Base-by-base conservation (phyloP, 257 asterid genomes). In the Ligustrum vulgare region DNA sequence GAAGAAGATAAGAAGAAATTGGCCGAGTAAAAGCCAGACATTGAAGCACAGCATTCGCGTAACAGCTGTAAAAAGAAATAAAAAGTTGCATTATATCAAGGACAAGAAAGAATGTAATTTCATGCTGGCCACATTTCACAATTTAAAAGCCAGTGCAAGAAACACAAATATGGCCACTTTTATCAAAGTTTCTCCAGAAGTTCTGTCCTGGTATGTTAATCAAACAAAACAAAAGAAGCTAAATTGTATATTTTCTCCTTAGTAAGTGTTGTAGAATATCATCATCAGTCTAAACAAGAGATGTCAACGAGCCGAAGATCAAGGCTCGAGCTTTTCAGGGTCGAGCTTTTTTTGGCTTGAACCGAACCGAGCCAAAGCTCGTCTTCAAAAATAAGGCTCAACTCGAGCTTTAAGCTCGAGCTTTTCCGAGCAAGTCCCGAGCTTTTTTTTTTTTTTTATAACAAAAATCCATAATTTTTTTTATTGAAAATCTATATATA, bases 31-130 rank as follows among this genome's bases (percentile, higher is more conserved):
- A 88, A 75, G 78, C 82, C 81, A 88, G 83, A 77, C 93, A 86
- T 71, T 88, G 93, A 72, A 88, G 86, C 84, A 88, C 93, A 25
- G 90, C 93, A 86, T 88, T 88, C 23, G 93, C 93, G 73, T 88
- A 88, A 73, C 93, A 88, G 81, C 93, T 88, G 91, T 86, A 83
- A 56, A 80, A 67, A 75, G 62, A 75, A 67, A 33, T 47, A 70
- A 36, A 65, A 45, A 33, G 81, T 60, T 71, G 62, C 43, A 71
- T 56, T 36, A 67, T 23, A 73, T 70, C 33, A 35, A 34, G 67
- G 45, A 72, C 16, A 20, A 37, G 20, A 36, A 37, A 72, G 68
- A 13, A 22, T 10, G 36, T 0, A 60, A 25, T 18, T 18, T 10
- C 16, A 1, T 22, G 67, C 33, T 3, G 6, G 35, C 34, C 62